A percentile compares a stretch with the other conserved stretches of the same genome.
phyloP scores from a whole-genome alignment of 75 land plant genomes.

The Larix kaempferi region DNA sequence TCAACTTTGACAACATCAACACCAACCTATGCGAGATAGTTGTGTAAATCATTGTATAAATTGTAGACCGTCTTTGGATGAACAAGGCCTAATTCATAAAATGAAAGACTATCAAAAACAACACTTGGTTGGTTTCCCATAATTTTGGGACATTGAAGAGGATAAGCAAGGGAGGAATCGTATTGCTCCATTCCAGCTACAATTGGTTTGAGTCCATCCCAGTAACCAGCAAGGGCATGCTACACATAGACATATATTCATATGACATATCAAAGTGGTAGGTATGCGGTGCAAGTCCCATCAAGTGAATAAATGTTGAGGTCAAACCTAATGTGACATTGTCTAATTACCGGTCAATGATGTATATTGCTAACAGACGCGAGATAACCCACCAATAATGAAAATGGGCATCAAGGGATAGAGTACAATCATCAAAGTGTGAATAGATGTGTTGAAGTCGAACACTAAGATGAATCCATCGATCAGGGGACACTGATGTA shows the following conservation, averaged over 20 bases:
- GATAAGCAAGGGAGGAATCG: conserved; percentile 52
- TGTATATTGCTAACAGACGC: too few species aligned
- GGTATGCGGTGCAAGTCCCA: too few species aligned
- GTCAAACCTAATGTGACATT: too few species aligned
- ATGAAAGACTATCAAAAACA: conserved; percentile 53
- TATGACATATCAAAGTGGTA: not conserved
- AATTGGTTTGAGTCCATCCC: conserved; percentile 78
- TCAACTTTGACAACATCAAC: conserved; percentile 92
- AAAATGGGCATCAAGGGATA: too few species aligned
- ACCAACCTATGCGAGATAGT: conserved; percentile 66
- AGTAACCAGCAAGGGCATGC: conserved; percentile 85
- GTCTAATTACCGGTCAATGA: too few species aligned
- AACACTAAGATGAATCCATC: too few species aligned
- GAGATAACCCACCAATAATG: too few species aligned
- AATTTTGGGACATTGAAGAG: conserved; percentile 64
- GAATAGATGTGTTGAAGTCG: too few species aligned
- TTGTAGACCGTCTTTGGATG: conserved; percentile 45
- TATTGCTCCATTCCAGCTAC: conserved; percentile 50
- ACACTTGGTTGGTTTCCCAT: conserved; percentile 58
- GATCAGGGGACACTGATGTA: too few species aligned
- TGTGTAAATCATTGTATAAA: conserved; percentile 81
- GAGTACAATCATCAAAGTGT: too few species aligned
- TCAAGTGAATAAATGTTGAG: too few species aligned
- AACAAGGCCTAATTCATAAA: conserved; percentile 69
- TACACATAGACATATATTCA: conserved; percentile 74